Conservation (phyloP, 192 early-diverging fungal species). For the Geranomyces michiganensis region DNA sequence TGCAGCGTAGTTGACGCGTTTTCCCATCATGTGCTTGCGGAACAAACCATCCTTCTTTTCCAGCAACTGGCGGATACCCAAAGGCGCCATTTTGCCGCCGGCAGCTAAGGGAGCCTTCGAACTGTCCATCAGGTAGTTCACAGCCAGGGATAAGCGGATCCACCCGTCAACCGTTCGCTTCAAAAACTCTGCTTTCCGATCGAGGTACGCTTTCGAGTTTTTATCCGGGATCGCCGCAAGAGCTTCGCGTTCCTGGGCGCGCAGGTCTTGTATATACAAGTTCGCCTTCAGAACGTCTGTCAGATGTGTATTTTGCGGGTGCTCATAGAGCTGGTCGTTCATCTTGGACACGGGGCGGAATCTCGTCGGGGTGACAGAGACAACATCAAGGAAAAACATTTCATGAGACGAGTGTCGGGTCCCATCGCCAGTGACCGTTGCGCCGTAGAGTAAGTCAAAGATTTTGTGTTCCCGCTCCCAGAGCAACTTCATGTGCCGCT, state of each 20-base stretch:
- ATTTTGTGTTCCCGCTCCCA: constrained; percentile 78
- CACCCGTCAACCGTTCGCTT: constrained; percentile 56
- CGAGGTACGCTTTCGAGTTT: constrained; percentile 18
- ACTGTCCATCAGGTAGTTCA: constrained; percentile 93
- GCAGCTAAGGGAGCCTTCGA: constrained; percentile 76
- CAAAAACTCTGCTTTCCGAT: constrained; percentile 35
- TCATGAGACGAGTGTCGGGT: constrained; percentile 53
- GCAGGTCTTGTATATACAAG: constrained; percentile 57
- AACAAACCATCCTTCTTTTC: constrained; percentile 99
- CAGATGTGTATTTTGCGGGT: constrained; percentile 93
- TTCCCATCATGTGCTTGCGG: constrained; percentile 99
- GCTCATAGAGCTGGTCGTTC: constrained; percentile 86
- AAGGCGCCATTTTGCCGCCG: constrained; percentile 70
- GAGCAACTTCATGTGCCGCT: constrained; percentile 72
- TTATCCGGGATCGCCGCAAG: constrained; percentile 43
- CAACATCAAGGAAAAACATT: constrained; percentile 92
- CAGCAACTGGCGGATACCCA: constrained; percentile 92
- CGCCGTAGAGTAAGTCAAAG: constrained; percentile 81
- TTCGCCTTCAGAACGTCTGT: constrained; percentile 82
- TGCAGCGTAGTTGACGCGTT: constrained; percentile 99
- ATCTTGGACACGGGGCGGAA: constrained; percentile 94
- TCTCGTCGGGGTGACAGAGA: constrained; percentile 88
- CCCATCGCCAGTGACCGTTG: constrained; percentile 24
- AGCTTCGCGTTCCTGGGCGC: constrained; percentile 47
- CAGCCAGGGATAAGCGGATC: constrained; percentile 84